Evolutionary conservation across 768 basidiomycete genomes (phyloP), one percentile per base, ranked within the genome.

Genomic region (Mycena rebaudengoi): DNA sequence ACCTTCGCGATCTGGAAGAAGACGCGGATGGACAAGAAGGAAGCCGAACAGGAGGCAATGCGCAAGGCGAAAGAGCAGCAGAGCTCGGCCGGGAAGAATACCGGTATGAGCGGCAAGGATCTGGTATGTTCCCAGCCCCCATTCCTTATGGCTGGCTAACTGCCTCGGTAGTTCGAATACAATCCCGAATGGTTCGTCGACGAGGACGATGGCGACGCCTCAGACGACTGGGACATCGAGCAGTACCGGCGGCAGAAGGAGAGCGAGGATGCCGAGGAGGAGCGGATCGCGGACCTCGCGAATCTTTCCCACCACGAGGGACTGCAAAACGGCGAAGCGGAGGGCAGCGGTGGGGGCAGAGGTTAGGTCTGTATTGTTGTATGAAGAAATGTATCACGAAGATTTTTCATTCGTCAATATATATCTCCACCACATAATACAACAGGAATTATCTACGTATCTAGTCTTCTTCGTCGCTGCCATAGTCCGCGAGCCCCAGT

Each of bases 101-200:
- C 79, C 32, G 98, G 98, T 46, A 95, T 99, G 95, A 94, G 92
- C 61, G 98, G 98, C 52, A 85, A 95, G 78, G 98, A 99, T 79
- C 80, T 99, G 80, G 95, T 96, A 70, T 69, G 87, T 79, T 53
- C 62, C 35, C 60, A 29, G 52, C 37, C 49, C 50, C 2, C 28
- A 20, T 45, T 39, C 20, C n/a, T n/a, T n/a, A n/a, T 32, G 23
- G 30, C 6, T 11, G 7, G 49, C 57, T 52, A 4, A 65, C 37
- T 48, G 62, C 50, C 49, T 21, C 32, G 56, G 64, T 70, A 95
- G 91, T 97, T 98, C 86, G 91, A 94, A 79, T 97, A 94, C 87
- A 96, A 96, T 77, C 92, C 95, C 18, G 93, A 95, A 70, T 95
- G 94, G 92, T 96, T 95, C 80, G 87, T 90, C 67, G 95, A 95